A percentile compares a stretch with the other conserved stretches of the same genome.
These are phyloP conservation scores for Skeletonema tropicum DNA, from an alignment of 108 stramenopile genomes.

Conservation along the genomic window DNA sequence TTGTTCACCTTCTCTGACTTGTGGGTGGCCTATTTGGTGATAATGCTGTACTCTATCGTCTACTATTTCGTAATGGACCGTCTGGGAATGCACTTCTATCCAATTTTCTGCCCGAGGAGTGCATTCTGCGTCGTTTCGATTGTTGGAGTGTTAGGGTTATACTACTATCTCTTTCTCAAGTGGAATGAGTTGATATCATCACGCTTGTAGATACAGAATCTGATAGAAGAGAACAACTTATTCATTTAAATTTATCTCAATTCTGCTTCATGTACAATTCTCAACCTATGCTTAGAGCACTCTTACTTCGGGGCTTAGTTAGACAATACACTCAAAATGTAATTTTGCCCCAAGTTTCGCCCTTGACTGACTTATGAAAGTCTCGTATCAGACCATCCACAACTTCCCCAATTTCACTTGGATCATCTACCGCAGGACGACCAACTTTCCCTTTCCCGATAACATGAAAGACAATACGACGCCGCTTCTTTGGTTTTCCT, in stretches of 20 bases:
- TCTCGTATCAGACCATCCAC: constrained; percentile 52
- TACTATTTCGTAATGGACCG: constrained; percentile 83
- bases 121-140: constrained; percentile 44
- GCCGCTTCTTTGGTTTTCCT: constrained; percentile 44
- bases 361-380: constrained; percentile 51
- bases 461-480: constrained; percentile 65
- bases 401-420: constrained; percentile 35
- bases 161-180: constrained; percentile 38
- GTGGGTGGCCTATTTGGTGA: constrained; percentile 48
- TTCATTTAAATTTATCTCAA: too few relatives aligned
- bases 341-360: constrained; percentile 46
- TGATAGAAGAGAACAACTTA: too few relatives aligned
- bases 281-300: too few relatives aligned
- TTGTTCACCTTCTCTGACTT: constrained; percentile 62
- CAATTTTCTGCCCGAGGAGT: constrained; percentile 74
- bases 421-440: constrained; percentile 49
- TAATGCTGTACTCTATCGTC: constrained; percentile 55
- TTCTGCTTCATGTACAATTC: too few relatives aligned
- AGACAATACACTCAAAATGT: neutral
- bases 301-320: too few relatives aligned
- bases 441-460: constrained; percentile 68
- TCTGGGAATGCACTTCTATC: constrained; percentile 82
- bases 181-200: constrained; percentile 28
- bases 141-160: constrained; percentile 34
- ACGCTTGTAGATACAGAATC: too few relatives aligned